Conservation (phyloP, 495 filamentous ascomycete species). For the Ascodesmis nigricans region DNA sequence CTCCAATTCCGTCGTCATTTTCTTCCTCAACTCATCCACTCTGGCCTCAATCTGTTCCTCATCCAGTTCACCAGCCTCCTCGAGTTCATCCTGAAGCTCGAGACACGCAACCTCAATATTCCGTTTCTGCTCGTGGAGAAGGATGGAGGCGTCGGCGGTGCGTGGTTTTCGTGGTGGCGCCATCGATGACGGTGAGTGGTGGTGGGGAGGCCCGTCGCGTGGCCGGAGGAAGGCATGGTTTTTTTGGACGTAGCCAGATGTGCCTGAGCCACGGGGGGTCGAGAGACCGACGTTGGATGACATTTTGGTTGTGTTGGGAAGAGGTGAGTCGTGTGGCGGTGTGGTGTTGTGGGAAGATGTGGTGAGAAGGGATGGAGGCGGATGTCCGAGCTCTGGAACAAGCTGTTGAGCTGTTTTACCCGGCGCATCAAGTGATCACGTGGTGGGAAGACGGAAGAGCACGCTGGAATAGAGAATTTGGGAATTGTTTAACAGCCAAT, state of each 20-base stretch:
- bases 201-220: slow-evolving; percentile 50
- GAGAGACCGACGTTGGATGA: slow-evolving; percentile 94
- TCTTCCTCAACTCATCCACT: slow-evolving; percentile 40
- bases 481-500: too few species aligned
- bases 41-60: slow-evolving; percentile 60
- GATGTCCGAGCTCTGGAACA: not conserved
- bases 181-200: too few species aligned
- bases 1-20: slow-evolving; percentile 36
- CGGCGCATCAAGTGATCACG: too few species aligned
- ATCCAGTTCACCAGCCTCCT: slow-evolving; percentile 62
- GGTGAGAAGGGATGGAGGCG: not conserved
- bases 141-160: slow-evolving; percentile 70
- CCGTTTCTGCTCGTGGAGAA: slow-evolving; percentile 78
- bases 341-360: slow-evolving; percentile 1
- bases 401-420: too few species aligned
- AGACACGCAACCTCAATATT: slow-evolving; percentile 83
- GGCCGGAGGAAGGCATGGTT: slow-evolving; percentile 74
- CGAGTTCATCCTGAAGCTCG: slow-evolving; percentile 66
- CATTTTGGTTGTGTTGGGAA: slow-evolving; percentile 30
- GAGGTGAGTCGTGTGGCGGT: slow-evolving; percentile 1
- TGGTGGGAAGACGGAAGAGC: too few species aligned
- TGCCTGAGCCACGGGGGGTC: slow-evolving; percentile 85
- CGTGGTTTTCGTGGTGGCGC: slow-evolving; percentile 46
- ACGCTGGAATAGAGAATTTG: too few species aligned
- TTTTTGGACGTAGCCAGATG: slow-evolving; percentile 90